Base-by-base conservation (phyloP, 2,329 filamentous ascomycete species). In the Pseudogymnoascus sp. region DNA sequence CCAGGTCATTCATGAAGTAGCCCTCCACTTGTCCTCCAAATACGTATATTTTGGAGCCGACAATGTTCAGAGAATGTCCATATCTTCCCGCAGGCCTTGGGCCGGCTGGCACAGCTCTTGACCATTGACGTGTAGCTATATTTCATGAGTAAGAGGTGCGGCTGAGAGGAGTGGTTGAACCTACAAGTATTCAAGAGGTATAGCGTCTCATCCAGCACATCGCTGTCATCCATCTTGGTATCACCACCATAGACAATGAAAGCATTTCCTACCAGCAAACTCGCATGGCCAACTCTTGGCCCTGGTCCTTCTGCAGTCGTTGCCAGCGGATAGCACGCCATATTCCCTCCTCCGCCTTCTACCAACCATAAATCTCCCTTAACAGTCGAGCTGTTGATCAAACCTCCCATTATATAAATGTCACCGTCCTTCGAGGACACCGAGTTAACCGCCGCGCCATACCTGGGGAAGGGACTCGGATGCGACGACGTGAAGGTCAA, bases 241-340 rank as follows among this genome's bases (percentile, higher is more conserved):
- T 99, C 95, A 72, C 94, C 94, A 59, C 94, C 95, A 72, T 97
- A 99, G 10, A 99, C 94, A 68, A 99, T 99, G 74, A 97, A 99
- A 0, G 94, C 94, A 75, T 99, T 99, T 63, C 95, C 95, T 61
- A 99, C 94, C 13, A 99, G 81, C 70, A 99, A 79, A 79, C 92
- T 95, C 18, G 93, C 83, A 77, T 99, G 94, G 3, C 94, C 94
- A 60, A 99, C 94, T 77, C 94, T 85, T 1, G 95, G 94, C 3
- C 94, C 92, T 1, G 94, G 95, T 0, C 94, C 94, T 75, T 99
- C 94, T 18, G 92, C 89, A 0, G 92, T 94, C 0, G 94, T 97
- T 9, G 89, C 85, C 62, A 99, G 85, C 25, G 92, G 93, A 73
- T 95, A 96, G 75, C 94, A 97, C 21, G 90, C 85, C 80, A 97